phyloP scores from a whole-genome alignment of 176 grass and related monocot genomes.

The Oryza punctata region DNA sequence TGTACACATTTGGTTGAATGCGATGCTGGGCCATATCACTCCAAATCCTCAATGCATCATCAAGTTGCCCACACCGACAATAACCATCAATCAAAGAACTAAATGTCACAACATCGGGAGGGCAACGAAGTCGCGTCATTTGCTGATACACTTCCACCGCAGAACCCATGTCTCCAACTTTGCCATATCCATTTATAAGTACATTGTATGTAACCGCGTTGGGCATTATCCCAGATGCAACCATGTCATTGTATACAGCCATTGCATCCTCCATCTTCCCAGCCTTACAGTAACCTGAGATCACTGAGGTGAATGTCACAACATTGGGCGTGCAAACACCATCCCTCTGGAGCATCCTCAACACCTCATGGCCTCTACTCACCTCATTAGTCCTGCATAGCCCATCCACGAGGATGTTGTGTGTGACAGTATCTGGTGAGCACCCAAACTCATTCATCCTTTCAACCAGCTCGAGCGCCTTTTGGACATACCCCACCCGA shows the following conservation, averaged over 20 bases:
- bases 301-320: conserved; percentile 84
- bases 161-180: conserved; percentile 58
- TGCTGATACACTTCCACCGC: conserved; percentile 67
- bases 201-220: conserved; percentile 83
- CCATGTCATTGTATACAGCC: conserved; percentile 73
- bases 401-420: conserved; percentile 89
- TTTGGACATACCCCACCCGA: conserved; percentile 57
- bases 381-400: conserved; percentile 64
- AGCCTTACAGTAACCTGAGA: conserved; percentile 72
- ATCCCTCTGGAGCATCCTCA: conserved; percentile 66
- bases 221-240: conserved; percentile 54
- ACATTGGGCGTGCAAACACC: conserved; percentile 70
- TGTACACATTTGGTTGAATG: conserved; percentile 73
- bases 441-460: conserved; percentile 74
- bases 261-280: conserved; percentile 70
- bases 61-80: conserved; percentile 66
- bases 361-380: conserved; percentile 54
- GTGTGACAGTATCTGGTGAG: conserved; percentile 67
- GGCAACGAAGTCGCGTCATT: conserved; percentile 58
- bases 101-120: conserved; percentile 87
- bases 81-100: conserved; percentile 97
- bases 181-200: conserved; percentile 91
- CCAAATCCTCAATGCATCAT: conserved; percentile 76
- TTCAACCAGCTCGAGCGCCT: conserved; percentile 60
- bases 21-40: conserved; percentile 60